These are phyloP conservation scores for Schrenkiella parvula DNA, from an alignment of 345 rosid genomes.

Conservation along the genomic window DNA sequence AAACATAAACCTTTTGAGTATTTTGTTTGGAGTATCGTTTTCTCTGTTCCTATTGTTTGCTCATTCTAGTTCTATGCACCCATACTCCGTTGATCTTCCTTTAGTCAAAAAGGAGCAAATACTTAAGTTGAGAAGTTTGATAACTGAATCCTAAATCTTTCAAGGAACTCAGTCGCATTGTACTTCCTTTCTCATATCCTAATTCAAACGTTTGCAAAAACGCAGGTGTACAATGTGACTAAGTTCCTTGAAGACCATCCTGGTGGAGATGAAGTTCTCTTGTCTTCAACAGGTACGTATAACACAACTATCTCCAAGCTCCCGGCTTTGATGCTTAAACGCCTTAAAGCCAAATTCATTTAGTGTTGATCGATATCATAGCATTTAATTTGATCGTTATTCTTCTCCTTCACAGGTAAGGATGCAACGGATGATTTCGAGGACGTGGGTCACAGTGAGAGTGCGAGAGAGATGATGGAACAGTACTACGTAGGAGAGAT, in stretches of 20 bases:
- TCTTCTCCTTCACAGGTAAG: constrained; percentile 42
- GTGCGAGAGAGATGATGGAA: constrained; percentile 58
- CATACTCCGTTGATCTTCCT: not conserved
- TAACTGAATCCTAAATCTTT: no score
- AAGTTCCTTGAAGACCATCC: constrained; percentile 60
- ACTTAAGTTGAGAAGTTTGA: not conserved
- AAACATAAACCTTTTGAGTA: not conserved
- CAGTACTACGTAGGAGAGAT: constrained; percentile 60
- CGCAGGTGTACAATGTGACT: constrained; percentile 50
- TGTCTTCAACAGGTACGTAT: constrained; percentile 47
- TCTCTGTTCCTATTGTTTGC: not conserved
- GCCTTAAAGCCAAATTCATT: not conserved
- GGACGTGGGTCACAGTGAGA: constrained; percentile 64
- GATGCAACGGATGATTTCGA: constrained; percentile 77
- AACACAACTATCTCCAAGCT: not conserved
- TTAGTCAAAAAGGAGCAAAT: not conserved
- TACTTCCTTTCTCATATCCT: not conserved
- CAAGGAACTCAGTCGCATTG: no score
- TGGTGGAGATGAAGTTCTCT: constrained; percentile 49
- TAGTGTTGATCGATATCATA: not conserved
- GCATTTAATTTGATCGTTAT: not conserved
- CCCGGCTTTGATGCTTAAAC: not conserved
- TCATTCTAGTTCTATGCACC: not conserved
- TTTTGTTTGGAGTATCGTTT: not conserved
- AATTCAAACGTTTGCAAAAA: not conserved